Evolutionary conservation across 2,329 filamentous ascomycete genomes (phyloP).

Genomic region (Fusarium lyarnte): DNA sequence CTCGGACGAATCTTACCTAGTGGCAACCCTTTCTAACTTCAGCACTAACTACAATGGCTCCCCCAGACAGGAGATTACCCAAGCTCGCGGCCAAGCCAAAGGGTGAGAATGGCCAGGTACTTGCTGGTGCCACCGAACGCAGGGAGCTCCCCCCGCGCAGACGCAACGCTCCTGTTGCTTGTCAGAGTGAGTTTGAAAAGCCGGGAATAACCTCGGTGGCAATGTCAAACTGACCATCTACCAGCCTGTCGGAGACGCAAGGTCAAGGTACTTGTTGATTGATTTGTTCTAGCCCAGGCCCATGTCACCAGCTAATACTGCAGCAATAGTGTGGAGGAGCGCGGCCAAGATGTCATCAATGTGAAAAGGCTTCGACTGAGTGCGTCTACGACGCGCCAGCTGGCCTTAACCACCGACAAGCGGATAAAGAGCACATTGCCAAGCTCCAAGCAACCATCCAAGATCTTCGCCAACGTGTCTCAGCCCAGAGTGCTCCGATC

Average conservation of each 20-base stretch:
- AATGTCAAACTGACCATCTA: background rate
- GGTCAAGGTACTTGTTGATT: background rate
- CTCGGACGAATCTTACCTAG: background rate
- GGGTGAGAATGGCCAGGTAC: no score
- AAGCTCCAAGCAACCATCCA: background rate
- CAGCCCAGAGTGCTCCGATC: accelerated
- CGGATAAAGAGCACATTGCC: background rate
- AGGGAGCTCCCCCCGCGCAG: background rate
- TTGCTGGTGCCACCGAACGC: no score
- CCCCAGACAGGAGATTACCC: background rate
- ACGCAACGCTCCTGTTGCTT: background rate
- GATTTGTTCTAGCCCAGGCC: background rate
- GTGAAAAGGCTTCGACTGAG: background rate
- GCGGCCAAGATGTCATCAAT: background rate
- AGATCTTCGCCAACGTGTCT: accelerated
- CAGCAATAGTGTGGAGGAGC: accelerated
- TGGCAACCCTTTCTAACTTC: background rate
- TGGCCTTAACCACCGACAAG: accelerated
- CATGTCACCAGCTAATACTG: background rate
- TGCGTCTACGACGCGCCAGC: background rate
- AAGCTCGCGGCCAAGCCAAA: accelerated
- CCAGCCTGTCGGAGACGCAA: background rate
- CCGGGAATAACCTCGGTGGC: background rate
- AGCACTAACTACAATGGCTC: background rate
- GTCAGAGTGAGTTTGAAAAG: background rate